Conservation (phyloP, 2,329 filamentous ascomycete genomes). For the Pseudocercospora fijiensis region DNA sequence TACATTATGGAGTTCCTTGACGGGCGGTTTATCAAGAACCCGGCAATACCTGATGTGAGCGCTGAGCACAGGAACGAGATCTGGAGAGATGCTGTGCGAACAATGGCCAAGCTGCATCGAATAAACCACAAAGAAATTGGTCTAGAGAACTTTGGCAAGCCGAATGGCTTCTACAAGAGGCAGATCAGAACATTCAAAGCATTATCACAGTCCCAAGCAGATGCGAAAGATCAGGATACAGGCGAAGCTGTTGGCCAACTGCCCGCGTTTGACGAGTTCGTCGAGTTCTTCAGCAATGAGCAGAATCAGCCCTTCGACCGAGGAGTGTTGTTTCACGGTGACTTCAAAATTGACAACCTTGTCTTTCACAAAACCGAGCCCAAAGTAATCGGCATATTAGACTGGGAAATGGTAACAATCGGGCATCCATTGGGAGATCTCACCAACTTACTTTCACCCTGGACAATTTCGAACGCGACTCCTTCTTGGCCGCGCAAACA, state of each 20-base stretch:
- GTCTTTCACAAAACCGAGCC: conserved; percentile 84
- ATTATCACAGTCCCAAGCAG: conserved; percentile 75
- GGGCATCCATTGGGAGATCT: conserved; percentile 94
- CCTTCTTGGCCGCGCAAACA: conserved; percentile 32
- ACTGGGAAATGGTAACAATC: conserved; percentile 98
- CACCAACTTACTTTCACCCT: conserved; percentile 63
- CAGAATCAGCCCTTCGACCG: conserved; percentile 72
- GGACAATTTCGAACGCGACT: conserved; percentile 31
- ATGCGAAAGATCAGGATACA: conserved; percentile 73
- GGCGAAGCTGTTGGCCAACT: conserved; percentile 74
- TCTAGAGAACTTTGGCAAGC: conserved; percentile 70
- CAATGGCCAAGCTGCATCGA: conserved; percentile 80
- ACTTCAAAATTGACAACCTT: conserved; percentile 76
- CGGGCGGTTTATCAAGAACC: conserved; percentile 89
- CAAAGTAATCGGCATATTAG: conserved; percentile 85
- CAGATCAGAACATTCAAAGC: conserved; percentile 80
- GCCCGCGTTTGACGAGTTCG: conserved; percentile 77
- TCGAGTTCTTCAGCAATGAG: conserved; percentile 72
- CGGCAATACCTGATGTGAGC: conserved; percentile 70
- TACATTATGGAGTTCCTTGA: conserved; percentile 97
- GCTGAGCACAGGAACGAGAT: conserved; percentile 69
- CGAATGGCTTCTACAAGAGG: conserved; percentile 75
- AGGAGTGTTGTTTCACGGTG: conserved; percentile 81
- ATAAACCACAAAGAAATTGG: conserved; percentile 67
- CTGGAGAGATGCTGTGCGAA: conserved; percentile 82